Conservation (phyloP, 805 yeast species). For the Torulaspora franciscae region DNA sequence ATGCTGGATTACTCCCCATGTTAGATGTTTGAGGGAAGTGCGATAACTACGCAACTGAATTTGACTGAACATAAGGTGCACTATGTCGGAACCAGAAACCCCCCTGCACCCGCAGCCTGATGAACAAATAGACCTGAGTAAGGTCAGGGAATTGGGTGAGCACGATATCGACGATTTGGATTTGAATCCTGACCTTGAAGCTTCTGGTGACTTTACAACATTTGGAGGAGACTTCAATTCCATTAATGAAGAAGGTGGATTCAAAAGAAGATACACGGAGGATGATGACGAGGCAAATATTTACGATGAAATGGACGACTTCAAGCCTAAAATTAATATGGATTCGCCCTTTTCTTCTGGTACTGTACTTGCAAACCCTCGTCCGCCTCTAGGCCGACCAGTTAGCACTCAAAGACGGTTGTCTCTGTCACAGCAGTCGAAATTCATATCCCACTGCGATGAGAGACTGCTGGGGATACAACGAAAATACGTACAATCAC, state of each 20-base stretch:
- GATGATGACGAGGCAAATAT: constrained; percentile 13
- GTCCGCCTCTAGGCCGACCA: background rate
- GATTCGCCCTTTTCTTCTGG: constrained; percentile 32
- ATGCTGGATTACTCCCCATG: too few relatives aligned
- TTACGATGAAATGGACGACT: constrained; percentile 32
- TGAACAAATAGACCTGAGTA: constrained; percentile 23
- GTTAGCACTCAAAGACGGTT: constrained; percentile 29
- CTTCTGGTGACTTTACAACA: background rate
- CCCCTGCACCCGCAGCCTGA: constrained; percentile 32
- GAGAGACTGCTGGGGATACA: constrained; percentile 49
- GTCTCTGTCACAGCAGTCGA: constrained; percentile 50
- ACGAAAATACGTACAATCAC: constrained; percentile 47
- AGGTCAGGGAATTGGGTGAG: constrained; percentile 27
- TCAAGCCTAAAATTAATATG: constrained; percentile 29
- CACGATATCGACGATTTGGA: constrained; percentile 29
- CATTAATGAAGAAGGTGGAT: background rate
- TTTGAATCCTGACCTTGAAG: constrained; percentile 17
- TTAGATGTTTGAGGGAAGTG: too few relatives aligned
- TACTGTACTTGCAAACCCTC: constrained; percentile 9
- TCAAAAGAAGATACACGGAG: constrained; percentile 8
- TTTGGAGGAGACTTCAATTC: constrained; percentile 1
- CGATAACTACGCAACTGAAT: background rate
- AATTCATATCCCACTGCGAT: constrained; percentile 52
- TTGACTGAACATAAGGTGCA: background rate
- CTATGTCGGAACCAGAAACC: constrained; percentile 29